Evolutionary conservation across 495 filamentous ascomycete species (phyloP).

Genomic region (Aspergillus egyptiacus): DNA sequence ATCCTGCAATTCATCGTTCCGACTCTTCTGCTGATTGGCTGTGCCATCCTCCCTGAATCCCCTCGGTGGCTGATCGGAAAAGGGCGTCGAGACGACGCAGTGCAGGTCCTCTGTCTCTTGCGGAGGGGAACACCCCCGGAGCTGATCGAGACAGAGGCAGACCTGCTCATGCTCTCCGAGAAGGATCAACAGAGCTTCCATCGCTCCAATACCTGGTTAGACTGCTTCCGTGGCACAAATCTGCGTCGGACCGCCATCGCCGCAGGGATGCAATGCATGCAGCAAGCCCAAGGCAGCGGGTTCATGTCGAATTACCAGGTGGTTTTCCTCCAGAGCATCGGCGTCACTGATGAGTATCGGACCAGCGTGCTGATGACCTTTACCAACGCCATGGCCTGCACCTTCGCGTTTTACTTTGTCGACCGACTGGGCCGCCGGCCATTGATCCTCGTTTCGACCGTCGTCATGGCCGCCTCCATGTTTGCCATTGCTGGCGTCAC

Average conservation of each 20-base stretch:
- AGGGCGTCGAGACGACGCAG: background rate
- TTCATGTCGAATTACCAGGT: background rate
- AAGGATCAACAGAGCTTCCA: background rate
- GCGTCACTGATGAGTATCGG: background rate
- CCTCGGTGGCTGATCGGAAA: background rate
- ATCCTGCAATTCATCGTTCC: background rate
- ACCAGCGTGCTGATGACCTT: background rate
- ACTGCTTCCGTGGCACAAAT: background rate
- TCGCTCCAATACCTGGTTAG: background rate
- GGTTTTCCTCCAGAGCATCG: background rate
- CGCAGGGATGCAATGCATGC: background rate
- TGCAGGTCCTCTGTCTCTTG: background rate
- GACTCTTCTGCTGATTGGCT: background rate
- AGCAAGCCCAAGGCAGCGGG: background rate
- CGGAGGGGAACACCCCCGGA: background rate
- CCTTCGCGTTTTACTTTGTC: background rate
- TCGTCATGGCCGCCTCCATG: no score
- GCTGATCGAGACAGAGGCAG: background rate
- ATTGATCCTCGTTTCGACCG: no score
- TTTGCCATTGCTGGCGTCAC: background rate
- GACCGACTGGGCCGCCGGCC: no score
- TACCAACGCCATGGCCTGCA: background rate
- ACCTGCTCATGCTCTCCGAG: background rate
- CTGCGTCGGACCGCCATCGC: background rate
- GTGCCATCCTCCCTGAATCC: background rate